A percentile compares a stretch with the other conserved stretches of the same genome.
Evolutionary conservation across 2,329 filamentous ascomycete species (phyloP).

Genomic region (Lecanosticta acicola): DNA sequence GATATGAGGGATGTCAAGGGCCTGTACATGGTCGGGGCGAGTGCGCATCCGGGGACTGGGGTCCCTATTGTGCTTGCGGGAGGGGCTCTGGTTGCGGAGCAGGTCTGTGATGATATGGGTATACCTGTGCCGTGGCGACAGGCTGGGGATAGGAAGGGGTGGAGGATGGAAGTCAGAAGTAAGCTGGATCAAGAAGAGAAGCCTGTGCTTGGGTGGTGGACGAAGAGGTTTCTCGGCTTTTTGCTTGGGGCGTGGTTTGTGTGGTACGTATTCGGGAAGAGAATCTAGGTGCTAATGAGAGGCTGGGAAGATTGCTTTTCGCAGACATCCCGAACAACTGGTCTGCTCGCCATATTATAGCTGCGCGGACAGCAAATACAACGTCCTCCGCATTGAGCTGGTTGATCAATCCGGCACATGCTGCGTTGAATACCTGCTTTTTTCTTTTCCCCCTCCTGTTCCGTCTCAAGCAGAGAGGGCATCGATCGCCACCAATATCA

Average conservation of each 20-base stretch:
- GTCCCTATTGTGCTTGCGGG: slow-evolving; percentile 69
- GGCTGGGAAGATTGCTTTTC: not conserved
- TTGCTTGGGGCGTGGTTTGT: slow-evolving; percentile 25
- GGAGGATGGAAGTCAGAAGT: slow-evolving; percentile 11
- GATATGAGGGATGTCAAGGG: slow-evolving; percentile 38
- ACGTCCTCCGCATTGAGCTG: too few species aligned
- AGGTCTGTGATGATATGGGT: slow-evolving; percentile 42
- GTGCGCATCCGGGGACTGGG: slow-evolving; percentile 69
- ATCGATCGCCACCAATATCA: too few species aligned
- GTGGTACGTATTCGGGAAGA: slow-evolving; percentile 19
- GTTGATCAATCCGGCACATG: too few species aligned
- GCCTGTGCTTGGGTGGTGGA: slow-evolving; percentile 8
- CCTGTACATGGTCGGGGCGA: slow-evolving; percentile 68
- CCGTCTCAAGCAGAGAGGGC: too few species aligned
- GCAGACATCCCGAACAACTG: too few species aligned
- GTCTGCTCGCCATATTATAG: too few species aligned
- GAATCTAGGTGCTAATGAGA: too few species aligned
- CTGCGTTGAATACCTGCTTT: too few species aligned
- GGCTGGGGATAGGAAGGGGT: slow-evolving; percentile 8
- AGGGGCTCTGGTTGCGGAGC: slow-evolving; percentile 55
- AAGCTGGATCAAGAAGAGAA: slow-evolving; percentile 27
- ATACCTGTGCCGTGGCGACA: slow-evolving; percentile 39
- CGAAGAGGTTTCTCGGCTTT: slow-evolving; percentile 6
- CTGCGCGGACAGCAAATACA: too few species aligned
- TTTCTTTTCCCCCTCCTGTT: too few species aligned